These are phyloP conservation scores for Jaltomata sinuosa DNA, from an alignment of 257 asterid genomes.

Conservation along the genomic window DNA sequence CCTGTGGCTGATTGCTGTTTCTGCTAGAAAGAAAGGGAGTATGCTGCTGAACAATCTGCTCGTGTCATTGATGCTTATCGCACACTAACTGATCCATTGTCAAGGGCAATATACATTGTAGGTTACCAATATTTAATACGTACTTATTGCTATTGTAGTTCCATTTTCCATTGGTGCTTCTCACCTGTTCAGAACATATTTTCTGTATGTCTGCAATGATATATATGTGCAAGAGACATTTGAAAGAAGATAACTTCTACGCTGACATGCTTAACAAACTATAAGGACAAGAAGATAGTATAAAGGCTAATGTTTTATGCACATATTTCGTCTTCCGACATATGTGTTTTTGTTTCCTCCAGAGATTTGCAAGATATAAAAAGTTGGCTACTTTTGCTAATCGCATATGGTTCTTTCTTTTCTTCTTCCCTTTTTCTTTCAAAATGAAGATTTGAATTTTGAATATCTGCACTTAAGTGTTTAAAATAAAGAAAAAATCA, in stretches of 20 bases:
- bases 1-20: constrained; percentile 2
- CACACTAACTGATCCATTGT: constrained; percentile 65
- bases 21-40: constrained; percentile 71
- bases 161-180: not conserved
- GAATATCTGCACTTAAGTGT: not conserved
- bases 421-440: not conserved
- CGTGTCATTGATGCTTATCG: constrained; percentile 84
- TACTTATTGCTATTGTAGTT: not conserved
- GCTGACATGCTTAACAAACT: not conserved
- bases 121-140: constrained; percentile 11
- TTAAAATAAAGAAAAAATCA: not conserved
- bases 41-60: constrained; percentile 95
- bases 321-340: not conserved
- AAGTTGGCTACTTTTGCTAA: not conserved
- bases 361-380: not conserved
- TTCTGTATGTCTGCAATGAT: not conserved
- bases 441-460: not conserved
- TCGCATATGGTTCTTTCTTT: not conserved
- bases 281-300: not conserved
- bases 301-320: not conserved
- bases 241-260: not conserved
- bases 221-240: not conserved
- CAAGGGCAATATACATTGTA: constrained; percentile 81
- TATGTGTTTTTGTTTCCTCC: not conserved
- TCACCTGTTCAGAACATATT: not conserved